phyloP scores from a whole-genome alignment of 192 early-diverging fungal genomes.

The Ambispora gerdemannii region DNA sequence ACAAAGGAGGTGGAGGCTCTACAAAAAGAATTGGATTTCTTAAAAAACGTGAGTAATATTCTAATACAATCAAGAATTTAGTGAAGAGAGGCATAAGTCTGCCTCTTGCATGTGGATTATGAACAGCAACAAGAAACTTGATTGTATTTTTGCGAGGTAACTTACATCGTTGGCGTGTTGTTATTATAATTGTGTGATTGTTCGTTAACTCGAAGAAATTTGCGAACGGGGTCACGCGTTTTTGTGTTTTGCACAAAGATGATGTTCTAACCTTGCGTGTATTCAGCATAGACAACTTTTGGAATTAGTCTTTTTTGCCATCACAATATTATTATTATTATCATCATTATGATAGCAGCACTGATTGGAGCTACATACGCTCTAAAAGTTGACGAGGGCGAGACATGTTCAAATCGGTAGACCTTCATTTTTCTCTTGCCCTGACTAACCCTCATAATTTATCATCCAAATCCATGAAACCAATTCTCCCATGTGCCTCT shows the following conservation, averaged over 20 bases:
- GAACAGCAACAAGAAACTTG: background rate
- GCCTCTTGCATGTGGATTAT: background rate
- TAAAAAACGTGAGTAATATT: slow-evolving; percentile 50
- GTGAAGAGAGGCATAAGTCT: background rate
- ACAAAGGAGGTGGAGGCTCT: slow-evolving; percentile 65
- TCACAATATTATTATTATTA: background rate
- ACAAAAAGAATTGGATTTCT: slow-evolving; percentile 56
- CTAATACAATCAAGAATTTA: background rate
- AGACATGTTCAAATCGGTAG: slow-evolving; percentile 23
- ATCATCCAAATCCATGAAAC: slow-evolving; percentile 24
- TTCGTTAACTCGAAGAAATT: background rate
- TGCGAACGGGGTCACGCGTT: too few species aligned
- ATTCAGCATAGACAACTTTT: background rate
- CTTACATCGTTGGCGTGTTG: slow-evolving; percentile 1
- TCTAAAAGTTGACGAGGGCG: background rate
- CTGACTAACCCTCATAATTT: slow-evolving; percentile 27
- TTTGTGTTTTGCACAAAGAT: background rate
- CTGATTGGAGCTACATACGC: background rate
- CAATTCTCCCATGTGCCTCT: slow-evolving; percentile 31
- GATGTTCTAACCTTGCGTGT: background rate
- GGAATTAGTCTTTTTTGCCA: too few species aligned
- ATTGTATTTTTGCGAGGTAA: slow-evolving; percentile 10
- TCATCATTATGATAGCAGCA: background rate
- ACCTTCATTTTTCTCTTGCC: slow-evolving; percentile 5
- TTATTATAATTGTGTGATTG: background rate